phyloP scores from a whole-genome alignment of 2,329 filamentous ascomycete species.

The Chaetomiaceae sp. region DNA sequence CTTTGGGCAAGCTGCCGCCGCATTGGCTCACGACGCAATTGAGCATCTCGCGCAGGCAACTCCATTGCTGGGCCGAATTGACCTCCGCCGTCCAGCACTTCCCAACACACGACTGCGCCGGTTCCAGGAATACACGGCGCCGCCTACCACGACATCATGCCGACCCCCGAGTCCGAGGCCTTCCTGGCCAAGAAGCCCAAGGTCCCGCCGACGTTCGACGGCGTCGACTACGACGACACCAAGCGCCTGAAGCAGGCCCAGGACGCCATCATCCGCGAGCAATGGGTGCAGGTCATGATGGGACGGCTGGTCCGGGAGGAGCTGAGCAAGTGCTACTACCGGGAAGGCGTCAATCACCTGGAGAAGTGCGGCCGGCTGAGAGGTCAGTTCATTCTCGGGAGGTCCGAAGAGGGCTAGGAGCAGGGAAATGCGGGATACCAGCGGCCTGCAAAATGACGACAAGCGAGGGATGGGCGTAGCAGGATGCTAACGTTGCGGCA shows the following conservation, averaged over 20 bases:
- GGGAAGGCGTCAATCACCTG: constrained; percentile 80
- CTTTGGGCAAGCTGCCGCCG: constrained; percentile 12
- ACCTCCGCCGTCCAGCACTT: constrained; percentile 15
- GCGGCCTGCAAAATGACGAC: no score
- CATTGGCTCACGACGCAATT: constrained; percentile 6
- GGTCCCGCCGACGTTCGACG: constrained; percentile 77
- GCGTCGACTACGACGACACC: constrained; percentile 82
- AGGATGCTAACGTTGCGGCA: constrained; percentile 35
- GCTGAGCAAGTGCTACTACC: constrained; percentile 78
- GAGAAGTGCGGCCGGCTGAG: constrained; percentile 79
- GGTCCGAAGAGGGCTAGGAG: not conserved
- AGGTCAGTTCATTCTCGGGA: constrained; percentile 53
- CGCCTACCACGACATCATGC: constrained; percentile 50
- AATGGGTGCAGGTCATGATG: constrained; percentile 91
- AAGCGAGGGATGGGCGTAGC: not conserved
- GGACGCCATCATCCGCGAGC: constrained; percentile 76
- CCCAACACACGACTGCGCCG: constrained; percentile 9
- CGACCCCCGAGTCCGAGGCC: constrained; percentile 74
- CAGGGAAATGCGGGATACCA: not conserved
- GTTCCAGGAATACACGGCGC: not conserved
- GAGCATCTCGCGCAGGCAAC: constrained; percentile 8
- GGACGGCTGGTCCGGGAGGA: constrained; percentile 75
- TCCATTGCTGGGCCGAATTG: constrained; percentile 12
- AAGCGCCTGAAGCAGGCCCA: constrained; percentile 75
- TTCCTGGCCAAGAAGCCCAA: constrained; percentile 82